phyloP scores from a whole-genome alignment of 169 alveolate species.

The Plasmodium sp. region DNA sequence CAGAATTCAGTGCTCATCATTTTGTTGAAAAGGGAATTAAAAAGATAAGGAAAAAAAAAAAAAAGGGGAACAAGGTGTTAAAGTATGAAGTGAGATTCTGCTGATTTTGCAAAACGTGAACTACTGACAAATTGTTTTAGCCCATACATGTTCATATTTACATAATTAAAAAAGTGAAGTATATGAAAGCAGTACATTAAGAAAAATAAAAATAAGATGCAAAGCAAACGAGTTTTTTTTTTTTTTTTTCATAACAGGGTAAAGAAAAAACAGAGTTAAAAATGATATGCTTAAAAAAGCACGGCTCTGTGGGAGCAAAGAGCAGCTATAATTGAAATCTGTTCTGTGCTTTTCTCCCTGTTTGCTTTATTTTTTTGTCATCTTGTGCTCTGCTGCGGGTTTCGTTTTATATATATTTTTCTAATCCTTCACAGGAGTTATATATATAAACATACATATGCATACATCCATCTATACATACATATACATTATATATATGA shows the following conservation, averaged over 20 bases:
- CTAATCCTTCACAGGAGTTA: not conserved
- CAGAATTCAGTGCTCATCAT: constrained; percentile 47
- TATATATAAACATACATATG: not conserved
- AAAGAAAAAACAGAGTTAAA: not conserved
- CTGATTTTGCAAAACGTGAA: not conserved
- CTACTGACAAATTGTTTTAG: not conserved
- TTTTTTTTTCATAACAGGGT: not conserved
- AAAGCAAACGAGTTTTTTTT: not conserved
- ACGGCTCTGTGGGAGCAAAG: not conserved
- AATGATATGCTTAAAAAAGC: not conserved
- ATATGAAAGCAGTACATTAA: not conserved
- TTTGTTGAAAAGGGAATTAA: not conserved
- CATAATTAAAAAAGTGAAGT: not conserved
- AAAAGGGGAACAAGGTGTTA: not conserved
- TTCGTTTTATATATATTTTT: not conserved
- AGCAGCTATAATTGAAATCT: not conserved
- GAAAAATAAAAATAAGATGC: not conserved
- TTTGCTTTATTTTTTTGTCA: not conserved
- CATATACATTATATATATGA: not conserved
- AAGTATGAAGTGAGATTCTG: not conserved
- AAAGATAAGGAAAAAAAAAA: not conserved
- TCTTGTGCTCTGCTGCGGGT: not conserved
- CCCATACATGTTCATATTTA: constrained; percentile 2
- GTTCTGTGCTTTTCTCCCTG: not conserved
- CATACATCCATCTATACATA: not conserved